Base-by-base conservation (phyloP, 306 rosid species). In the Elaeagnus macrophylla region DNA sequence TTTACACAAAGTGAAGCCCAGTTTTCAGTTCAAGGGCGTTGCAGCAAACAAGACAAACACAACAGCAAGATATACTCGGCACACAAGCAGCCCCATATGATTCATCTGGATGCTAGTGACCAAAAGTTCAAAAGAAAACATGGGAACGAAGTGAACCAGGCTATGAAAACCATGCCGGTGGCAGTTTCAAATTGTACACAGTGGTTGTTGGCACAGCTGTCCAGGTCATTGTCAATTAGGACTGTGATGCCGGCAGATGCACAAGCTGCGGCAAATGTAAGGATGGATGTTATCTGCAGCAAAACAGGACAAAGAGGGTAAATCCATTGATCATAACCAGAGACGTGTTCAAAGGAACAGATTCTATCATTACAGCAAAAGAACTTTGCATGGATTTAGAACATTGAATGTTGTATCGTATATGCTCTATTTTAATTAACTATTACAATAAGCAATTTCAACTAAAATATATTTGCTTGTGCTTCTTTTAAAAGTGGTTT, bases 211-310 rank as follows among this genome's bases (percentile, higher is more conserved):
- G 68, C 53, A 67, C 97, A 90, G 59, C 72, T 62, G 55, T 48
- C 77, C 37, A 90, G 80, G 70, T 90, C 94, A 57, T 86, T 90
- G 46, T 90, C 94, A 20, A 86, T 90, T 8, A 90, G 84, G 57
- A 90, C 95, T 12, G 97, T 86, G 75, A 90, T 86, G 39, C 97
- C 97, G 3, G 94, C 94, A 51, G 90, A 83, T 63, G 97, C 94
- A 79, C 97, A 86, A 9, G 97, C 95, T 56, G 94, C 97, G 1
- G 97, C 94, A 57, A 86, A 90, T 63, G 77, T 81, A 53, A 86
- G 95, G 12, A 84, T 86, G 50, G 91, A 86, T 18, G 83, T 83
- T 37, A 86, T 71, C 94, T 90, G 91, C 77, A 76, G 51, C 45
- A 15, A 37, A 45, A 39, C 32, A 25, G 32, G 32, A 2, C 32